Conservation (phyloP, 2,329 filamentous ascomycete genomes). For the Didymella arachidicola region DNA sequence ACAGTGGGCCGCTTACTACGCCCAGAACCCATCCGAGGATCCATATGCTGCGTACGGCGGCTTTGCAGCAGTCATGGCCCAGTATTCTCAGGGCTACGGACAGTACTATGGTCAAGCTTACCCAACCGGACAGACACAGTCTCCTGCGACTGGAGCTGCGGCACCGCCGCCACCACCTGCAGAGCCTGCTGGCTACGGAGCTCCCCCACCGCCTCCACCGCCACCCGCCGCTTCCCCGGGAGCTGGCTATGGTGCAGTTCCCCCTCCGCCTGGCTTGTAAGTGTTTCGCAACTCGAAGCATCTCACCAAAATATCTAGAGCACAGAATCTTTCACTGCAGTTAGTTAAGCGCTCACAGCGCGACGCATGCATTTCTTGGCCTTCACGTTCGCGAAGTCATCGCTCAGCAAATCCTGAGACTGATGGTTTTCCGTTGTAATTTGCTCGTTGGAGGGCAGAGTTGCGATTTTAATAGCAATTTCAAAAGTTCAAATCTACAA, state of each 20-base stretch:
- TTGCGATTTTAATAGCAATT: slow-evolving; percentile 2
- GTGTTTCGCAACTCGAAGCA: slow-evolving; percentile 21
- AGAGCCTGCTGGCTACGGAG: slow-evolving; percentile 41
- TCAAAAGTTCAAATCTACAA: not conserved
- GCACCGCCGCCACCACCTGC: slow-evolving; percentile 44
- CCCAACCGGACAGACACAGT: slow-evolving; percentile 31
- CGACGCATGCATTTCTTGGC: not conserved
- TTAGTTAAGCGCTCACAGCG: not conserved
- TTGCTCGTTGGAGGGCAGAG: not conserved
- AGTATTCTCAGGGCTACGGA: slow-evolving; percentile 44
- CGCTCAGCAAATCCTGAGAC: not conserved
- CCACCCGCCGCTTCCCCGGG: slow-evolving; percentile 46
- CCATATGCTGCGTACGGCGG: slow-evolving; percentile 93
- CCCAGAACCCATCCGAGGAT: slow-evolving; percentile 77
- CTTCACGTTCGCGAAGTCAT: not conserved
- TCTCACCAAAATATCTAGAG: slow-evolving; percentile 15
- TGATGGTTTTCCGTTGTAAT: not conserved
- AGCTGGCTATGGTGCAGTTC: slow-evolving; percentile 45
- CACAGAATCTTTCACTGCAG: not conserved
- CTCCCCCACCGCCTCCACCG: slow-evolving; percentile 45
- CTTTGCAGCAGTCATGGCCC: slow-evolving; percentile 53
- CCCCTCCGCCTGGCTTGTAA: slow-evolving; percentile 29
- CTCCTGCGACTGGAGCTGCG: slow-evolving; percentile 39
- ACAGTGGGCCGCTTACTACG: slow-evolving; percentile 71
- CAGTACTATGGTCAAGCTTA: slow-evolving; percentile 43